Conservation (phyloP, 345 rosid species). For the Gossypium mustelinum region DNA sequence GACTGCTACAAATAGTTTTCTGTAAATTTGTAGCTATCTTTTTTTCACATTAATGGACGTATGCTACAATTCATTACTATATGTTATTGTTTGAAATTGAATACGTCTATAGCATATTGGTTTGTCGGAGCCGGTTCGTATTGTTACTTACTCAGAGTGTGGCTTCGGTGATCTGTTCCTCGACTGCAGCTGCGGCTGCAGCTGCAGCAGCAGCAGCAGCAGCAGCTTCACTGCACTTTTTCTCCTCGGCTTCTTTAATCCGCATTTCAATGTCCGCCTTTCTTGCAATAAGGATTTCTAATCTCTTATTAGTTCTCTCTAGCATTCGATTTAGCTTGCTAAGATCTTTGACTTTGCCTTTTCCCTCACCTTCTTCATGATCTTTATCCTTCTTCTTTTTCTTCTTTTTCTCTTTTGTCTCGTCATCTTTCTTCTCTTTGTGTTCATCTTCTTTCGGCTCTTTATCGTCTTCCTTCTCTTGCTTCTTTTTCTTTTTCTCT, state of each 20-base stretch:
- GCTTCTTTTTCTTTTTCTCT: not conserved
- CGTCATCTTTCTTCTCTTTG: not conserved
- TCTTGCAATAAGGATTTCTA: conserved; percentile 42
- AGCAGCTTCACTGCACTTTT: conserved; percentile 3
- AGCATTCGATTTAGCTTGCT: conserved; percentile 48
- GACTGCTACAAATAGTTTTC: not conserved
- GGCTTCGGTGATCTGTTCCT: not conserved
- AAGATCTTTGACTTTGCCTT: conserved; percentile 40
- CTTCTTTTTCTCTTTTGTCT: not conserved
- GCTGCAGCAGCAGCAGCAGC: not conserved
- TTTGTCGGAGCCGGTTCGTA: not conserved
- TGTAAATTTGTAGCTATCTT: not conserved
- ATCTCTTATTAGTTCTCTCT: conserved; percentile 52
- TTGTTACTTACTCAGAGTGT: not conserved
- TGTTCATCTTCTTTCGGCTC: not conserved
- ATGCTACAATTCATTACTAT: not conserved
- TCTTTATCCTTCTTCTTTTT: conserved; percentile 2
- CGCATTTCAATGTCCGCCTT: conserved; percentile 47
- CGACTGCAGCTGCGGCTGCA: not conserved
- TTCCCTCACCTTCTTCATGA: conserved; percentile 19
- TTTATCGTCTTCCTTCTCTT: not conserved
- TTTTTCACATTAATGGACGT: not conserved
- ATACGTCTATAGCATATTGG: not conserved
- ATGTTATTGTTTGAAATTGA: not conserved
- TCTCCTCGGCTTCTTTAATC: conserved; percentile 49